phyloP scores from a whole-genome alignment of 805 yeast genomes.

The Blastobotrys americana region DNA sequence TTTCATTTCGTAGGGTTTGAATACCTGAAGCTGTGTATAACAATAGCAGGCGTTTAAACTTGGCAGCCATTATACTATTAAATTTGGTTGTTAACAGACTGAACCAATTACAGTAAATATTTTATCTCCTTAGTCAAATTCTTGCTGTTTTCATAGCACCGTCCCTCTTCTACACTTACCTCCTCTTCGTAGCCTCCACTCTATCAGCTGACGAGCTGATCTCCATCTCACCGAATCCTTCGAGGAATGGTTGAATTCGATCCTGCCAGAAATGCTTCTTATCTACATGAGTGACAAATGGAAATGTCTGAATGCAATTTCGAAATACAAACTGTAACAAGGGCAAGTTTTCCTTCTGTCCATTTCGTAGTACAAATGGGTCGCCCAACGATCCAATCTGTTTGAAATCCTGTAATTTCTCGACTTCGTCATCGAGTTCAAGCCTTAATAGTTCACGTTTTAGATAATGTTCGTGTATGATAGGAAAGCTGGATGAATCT shows the following conservation, averaged over 20 bases:
- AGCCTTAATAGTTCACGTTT: slow-evolving; percentile 70
- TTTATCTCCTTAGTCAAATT: too few relatives aligned
- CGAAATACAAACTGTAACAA: slow-evolving; percentile 58
- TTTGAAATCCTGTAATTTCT: slow-evolving; percentile 47
- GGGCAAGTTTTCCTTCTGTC: slow-evolving; percentile 48
- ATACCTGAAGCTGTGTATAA: slow-evolving; percentile 71
- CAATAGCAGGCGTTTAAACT: slow-evolving; percentile 54
- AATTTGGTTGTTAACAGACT: too few relatives aligned
- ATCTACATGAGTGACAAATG: slow-evolving; percentile 51
- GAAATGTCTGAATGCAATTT: slow-evolving; percentile 60
- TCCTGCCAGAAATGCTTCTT: slow-evolving; percentile 68
- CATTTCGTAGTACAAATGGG: slow-evolving; percentile 56
- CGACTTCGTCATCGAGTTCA: slow-evolving; percentile 58
- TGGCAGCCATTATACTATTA: slow-evolving; percentile 49
- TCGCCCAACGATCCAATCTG: slow-evolving; percentile 67
- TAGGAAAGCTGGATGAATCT: too few relatives aligned
- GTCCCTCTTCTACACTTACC: slow-evolving; percentile 52
- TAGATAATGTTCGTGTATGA: slow-evolving; percentile 77
- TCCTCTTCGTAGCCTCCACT: slow-evolving; percentile 61
- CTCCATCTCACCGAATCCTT: slow-evolving; percentile 63
- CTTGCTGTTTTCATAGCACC: too few relatives aligned
- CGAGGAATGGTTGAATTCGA: slow-evolving; percentile 74
- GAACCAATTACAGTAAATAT: too few relatives aligned
- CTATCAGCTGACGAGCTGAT: slow-evolving; percentile 71
- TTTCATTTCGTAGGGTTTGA: slow-evolving; percentile 38